Evolutionary conservation across 2,329 filamentous ascomycete genomes (phyloP), one percentile per base, ranked within the genome.

Genomic region (Penicillium occitanis): DNA sequence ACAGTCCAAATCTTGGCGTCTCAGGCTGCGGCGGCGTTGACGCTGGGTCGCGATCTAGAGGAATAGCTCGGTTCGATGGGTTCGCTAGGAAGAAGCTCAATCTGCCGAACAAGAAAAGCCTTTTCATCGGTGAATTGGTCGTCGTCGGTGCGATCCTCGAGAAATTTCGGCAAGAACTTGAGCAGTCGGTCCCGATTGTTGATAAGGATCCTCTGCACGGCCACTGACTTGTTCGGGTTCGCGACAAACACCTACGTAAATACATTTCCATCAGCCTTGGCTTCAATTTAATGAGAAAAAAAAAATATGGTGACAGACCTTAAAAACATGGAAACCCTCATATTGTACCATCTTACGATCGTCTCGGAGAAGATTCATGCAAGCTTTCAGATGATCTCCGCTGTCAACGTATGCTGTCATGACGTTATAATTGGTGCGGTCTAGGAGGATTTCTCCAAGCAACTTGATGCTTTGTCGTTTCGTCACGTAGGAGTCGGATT

Each of bases 261-360:
- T 68, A 71, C 7, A 19, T 68, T 62, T 59, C 33, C 62, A 25
- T 70, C 77, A 63, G 76, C 46, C 58, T 28, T 13, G n/a, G 48
- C 55, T 63, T n/a, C 63, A 61, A 17, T 30, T 17, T 1, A 33
- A 30, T 10, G n/a, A 11, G 1, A 33, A 7, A 5, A 37, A 22
- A 1, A 13, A 37, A 17, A 22, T 22, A 11, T 35, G 11, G 7
- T 8, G 48, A 67, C 72, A 68, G 74, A 88, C 86, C 84, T 99
- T 99, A 86, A 99, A 99, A 50, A 99, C 94, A 77, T 99, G 95
- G 78, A 99, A 99, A 7, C 93, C 95, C 78, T 99, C 95, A 77
- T 99, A 99, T 79, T 98, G 95, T 68, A 99, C 95, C 93, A 99
- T 99, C 79, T 96, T 95, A 71, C 94, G 88, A 78, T 98, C 94